Evolutionary conservation across 352 stramenopile species (phyloP).

Genomic region (Phytophthora chlamydospora): DNA sequence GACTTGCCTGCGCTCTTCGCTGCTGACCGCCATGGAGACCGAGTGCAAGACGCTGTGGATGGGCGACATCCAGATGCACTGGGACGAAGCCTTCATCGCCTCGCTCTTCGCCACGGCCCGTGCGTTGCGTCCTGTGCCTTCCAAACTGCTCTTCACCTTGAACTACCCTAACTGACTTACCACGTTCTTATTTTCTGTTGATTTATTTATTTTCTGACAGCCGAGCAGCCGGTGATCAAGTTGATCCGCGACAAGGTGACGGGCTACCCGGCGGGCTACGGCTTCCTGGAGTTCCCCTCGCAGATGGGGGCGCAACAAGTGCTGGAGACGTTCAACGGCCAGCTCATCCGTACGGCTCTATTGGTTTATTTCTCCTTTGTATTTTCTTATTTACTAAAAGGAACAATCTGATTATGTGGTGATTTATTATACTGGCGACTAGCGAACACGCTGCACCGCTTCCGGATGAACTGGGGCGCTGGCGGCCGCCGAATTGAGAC

Average conservation of each 20-base stretch:
- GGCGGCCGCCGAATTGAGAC: constrained; percentile 87
- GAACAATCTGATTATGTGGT: constrained; percentile 19
- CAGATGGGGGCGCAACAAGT: constrained; percentile 84
- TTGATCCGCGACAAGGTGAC: constrained; percentile 92
- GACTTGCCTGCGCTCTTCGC: not conserved
- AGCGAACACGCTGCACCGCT: constrained; percentile 90
- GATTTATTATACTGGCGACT: constrained; percentile 13
- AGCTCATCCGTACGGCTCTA: constrained; percentile 78
- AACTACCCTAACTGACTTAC: constrained; percentile 1
- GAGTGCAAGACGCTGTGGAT: constrained; percentile 91
- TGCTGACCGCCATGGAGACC: constrained; percentile 27
- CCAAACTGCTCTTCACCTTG: constrained; percentile 1
- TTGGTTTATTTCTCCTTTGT: not conserved
- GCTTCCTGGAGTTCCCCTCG: constrained; percentile 91
- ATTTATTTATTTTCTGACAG: constrained; percentile 35
- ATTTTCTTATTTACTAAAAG: constrained; percentile 1
- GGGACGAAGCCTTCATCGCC: constrained; percentile 89
- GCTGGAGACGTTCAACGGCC: constrained; percentile 86
- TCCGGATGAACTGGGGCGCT: constrained; percentile 93
- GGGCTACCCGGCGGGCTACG: constrained; percentile 89
- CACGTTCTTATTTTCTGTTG: constrained; percentile 1
- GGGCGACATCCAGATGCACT: constrained; percentile 91
- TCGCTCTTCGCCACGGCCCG: constrained; percentile 81
- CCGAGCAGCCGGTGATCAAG: constrained; percentile 87
- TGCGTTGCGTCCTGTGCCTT: constrained; percentile 30